phyloP scores from a whole-genome alignment of 2,329 filamentous ascomycete species.

The Penicillium sp. region DNA sequence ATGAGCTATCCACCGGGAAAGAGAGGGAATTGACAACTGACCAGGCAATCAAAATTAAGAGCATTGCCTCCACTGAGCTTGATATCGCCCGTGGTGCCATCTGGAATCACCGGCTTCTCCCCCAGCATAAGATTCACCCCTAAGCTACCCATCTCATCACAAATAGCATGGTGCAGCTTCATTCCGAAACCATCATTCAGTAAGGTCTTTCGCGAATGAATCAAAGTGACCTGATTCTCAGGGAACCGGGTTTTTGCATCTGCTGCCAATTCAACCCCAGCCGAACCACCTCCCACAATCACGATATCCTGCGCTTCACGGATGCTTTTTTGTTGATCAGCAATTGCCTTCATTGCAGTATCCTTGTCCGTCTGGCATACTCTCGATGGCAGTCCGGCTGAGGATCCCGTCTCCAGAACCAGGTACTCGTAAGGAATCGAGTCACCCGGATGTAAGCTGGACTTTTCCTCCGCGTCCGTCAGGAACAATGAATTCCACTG shows the following conservation, averaged over 20 bases:
- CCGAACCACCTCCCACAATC: slow-evolving; percentile 61
- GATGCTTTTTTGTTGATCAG: slow-evolving; percentile 13
- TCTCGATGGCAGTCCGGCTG: slow-evolving; percentile 52
- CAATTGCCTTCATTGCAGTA: slow-evolving; percentile 47
- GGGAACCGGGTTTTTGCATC: slow-evolving; percentile 53
- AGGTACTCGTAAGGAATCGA: slow-evolving; percentile 56
- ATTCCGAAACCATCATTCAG: slow-evolving; percentile 55
- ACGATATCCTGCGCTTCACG: slow-evolving; percentile 29
- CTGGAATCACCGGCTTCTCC: slow-evolving; percentile 41
- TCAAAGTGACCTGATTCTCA: slow-evolving; percentile 56
- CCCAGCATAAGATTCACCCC: slow-evolving; percentile 55
- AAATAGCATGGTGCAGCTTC: slow-evolving; percentile 40
- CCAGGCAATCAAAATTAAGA: slow-evolving; percentile 54
- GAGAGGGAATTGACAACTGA: slow-evolving; percentile 21
- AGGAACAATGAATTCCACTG: slow-evolving; percentile 40
- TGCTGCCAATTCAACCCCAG: slow-evolving; percentile 60
- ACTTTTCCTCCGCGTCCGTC: slow-evolving; percentile 30
- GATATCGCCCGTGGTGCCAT: slow-evolving; percentile 32
- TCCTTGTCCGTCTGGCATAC: slow-evolving; percentile 46
- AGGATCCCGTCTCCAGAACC: slow-evolving; percentile 59
- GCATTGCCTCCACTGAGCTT: slow-evolving; percentile 20
- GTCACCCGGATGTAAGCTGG: slow-evolving; percentile 44
- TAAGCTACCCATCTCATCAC: slow-evolving; percentile 48
- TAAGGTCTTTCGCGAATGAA: slow-evolving; percentile 58
- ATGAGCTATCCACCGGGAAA: slow-evolving; percentile 10